Conservation (phyloP, 2,329 filamentous ascomycete genomes). For the Chrysoporthe austroafricana region DNA sequence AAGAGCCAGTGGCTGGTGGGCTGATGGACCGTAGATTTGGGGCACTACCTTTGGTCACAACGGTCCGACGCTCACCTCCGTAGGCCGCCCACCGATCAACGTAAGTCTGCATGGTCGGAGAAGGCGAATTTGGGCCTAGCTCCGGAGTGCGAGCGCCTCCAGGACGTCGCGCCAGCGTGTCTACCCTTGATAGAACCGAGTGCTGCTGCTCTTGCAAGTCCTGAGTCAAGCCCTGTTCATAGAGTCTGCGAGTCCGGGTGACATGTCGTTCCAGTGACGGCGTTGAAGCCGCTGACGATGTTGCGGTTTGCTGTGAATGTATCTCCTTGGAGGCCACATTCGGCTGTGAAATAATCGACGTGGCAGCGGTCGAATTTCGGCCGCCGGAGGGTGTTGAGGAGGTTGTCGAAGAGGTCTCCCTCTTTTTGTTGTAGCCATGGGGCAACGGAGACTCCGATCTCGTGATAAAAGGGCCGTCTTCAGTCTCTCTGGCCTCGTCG, state of each 20-base stretch:
- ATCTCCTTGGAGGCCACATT: constrained; percentile 56
- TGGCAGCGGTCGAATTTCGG: constrained; percentile 84
- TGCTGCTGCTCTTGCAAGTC: constrained; percentile 80
- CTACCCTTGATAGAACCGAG: constrained; percentile 76
- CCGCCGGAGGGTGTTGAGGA: constrained; percentile 70
- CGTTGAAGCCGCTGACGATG: constrained; percentile 44
- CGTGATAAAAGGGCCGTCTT: constrained; percentile 40
- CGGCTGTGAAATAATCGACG: constrained; percentile 79
- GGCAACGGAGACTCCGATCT: constrained; percentile 61
- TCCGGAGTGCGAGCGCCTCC: constrained; percentile 55
- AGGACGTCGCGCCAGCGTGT: constrained; percentile 71
- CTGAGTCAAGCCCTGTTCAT: constrained; percentile 80
- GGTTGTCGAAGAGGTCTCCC: constrained; percentile 85
- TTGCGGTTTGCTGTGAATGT: constrained; percentile 45
- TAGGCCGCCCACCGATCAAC: constrained; percentile 45
- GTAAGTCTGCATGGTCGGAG: constrained; percentile 49
- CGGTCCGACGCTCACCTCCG: constrained; percentile 47
- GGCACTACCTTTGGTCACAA: constrained; percentile 64
- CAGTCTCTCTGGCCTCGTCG: constrained; percentile 36
- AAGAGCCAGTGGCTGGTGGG: constrained; percentile 47
- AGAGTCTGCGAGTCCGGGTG: constrained; percentile 74
- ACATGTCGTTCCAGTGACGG: constrained; percentile 63
- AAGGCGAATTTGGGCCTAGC: constrained; percentile 47
- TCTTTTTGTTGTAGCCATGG: constrained; percentile 70
- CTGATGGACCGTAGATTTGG: constrained; percentile 68